These are phyloP conservation scores for Aspergillus hortae DNA, from an alignment of 2,329 filamentous ascomycete species.

Conservation along the genomic window DNA sequence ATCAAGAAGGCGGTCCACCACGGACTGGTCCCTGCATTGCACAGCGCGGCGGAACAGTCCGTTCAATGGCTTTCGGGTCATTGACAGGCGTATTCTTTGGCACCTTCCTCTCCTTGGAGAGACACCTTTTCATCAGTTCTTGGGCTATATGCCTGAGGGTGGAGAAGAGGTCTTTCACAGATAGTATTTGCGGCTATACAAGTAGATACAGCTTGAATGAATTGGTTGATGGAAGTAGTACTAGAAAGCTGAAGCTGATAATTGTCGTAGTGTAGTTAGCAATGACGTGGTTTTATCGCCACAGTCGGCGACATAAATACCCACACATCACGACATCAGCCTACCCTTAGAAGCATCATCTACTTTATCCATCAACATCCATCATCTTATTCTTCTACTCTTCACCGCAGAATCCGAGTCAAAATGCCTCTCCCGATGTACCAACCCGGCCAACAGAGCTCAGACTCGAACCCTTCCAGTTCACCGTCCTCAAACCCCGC, in stretches of 20 bases:
- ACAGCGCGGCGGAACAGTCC: constrained; percentile 48
- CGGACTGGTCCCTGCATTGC: constrained; percentile 55
- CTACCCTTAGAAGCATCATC: neutral
- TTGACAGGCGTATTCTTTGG: constrained; percentile 41
- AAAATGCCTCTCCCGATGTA: neutral
- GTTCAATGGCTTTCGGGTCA: constrained; percentile 32
- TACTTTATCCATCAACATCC: neutral
- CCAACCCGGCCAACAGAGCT: neutral
- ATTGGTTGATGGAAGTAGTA: no score
- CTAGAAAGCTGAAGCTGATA: no score
- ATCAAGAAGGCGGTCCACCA: constrained; percentile 46
- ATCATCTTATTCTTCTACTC: no score
- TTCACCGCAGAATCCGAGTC: neutral
- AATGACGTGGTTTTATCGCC: no score
- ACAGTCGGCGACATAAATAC: no score
- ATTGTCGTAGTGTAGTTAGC: no score
- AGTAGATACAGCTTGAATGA: neutral
- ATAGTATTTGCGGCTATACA: neutral
- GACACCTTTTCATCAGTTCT: constrained; percentile 33
- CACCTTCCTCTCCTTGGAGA: constrained; percentile 26
- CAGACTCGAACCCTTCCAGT: neutral
- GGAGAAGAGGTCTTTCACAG: constrained; percentile 27
- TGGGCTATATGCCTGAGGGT: constrained; percentile 27
- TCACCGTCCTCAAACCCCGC: neutral
- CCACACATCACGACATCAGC: no score